Evolutionary conservation across 1,284 basidiomycete species (phyloP).

Genomic region (Anthracocystis walkeri): DNA sequence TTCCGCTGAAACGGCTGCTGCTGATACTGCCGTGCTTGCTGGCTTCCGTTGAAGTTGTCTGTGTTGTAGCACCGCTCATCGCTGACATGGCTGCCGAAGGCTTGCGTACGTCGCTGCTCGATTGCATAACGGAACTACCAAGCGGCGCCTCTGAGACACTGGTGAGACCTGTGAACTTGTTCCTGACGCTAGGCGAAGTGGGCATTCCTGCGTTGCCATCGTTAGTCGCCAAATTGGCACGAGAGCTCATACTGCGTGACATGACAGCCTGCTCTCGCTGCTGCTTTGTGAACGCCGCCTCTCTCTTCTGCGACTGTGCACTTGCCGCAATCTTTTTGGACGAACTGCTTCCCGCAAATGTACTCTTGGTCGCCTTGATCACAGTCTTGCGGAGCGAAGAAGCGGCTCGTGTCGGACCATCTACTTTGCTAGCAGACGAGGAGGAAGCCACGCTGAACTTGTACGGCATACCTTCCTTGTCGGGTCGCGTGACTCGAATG

Average conservation of each 20-base stretch:
- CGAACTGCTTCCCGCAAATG: conserved; percentile 22
- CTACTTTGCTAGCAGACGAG: not conserved
- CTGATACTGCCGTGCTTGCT: conserved; percentile 19
- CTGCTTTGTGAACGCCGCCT: conserved; percentile 25
- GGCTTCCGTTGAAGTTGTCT: conserved; percentile 4
- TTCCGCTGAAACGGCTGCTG: conserved; percentile 29
- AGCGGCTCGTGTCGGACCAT: conserved; percentile 13
- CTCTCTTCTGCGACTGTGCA: conserved; percentile 21
- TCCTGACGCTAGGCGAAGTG: conserved; percentile 18
- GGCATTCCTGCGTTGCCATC: not conserved
- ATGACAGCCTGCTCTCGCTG: conserved; percentile 38
- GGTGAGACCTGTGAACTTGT: conserved; percentile 36
- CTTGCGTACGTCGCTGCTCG: conserved; percentile 5
- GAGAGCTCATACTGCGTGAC: conserved; percentile 30
- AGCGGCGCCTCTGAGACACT: not conserved
- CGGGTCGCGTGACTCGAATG: conserved; percentile 38
- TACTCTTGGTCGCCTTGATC: conserved; percentile 41
- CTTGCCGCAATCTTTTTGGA: conserved; percentile 23
- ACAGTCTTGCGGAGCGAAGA: conserved; percentile 41
- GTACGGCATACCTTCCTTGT: conserved; percentile 43
- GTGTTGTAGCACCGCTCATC: not conserved
- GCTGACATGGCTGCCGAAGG: conserved; percentile 19
- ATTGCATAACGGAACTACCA: not conserved
- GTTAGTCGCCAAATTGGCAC: conserved; percentile 12
- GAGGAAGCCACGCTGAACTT: conserved; percentile 30